These are phyloP conservation scores for Zymoseptoria tritici DNA, from an alignment of 2,329 filamentous ascomycete genomes.

Conservation along the genomic window DNA sequence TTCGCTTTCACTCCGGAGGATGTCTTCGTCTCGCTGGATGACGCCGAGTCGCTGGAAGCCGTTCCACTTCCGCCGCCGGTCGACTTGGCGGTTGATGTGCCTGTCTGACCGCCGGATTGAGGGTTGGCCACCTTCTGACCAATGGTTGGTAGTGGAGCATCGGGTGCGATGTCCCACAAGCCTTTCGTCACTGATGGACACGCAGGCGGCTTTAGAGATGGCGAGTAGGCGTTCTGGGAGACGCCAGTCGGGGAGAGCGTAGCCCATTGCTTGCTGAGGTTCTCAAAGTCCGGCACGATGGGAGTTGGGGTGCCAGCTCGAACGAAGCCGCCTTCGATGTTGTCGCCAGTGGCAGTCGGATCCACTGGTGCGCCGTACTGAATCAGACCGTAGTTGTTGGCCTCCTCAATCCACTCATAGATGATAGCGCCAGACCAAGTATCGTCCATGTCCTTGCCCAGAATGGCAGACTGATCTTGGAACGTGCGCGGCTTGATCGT, in stretches of 20 bases:
- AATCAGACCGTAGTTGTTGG: conserved; percentile 73
- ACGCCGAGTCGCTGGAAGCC: not conserved
- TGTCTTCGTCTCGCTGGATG: not conserved
- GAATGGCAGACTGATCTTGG: conserved; percentile 67
- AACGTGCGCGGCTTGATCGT: conserved; percentile 54
- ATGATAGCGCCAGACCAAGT: conserved; percentile 70
- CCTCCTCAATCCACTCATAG: conserved; percentile 85
- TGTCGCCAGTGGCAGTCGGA: conserved; percentile 30
- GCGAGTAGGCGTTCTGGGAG: conserved; percentile 56
- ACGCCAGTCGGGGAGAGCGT: conserved; percentile 64
- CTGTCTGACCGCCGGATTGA: conserved; percentile 6
- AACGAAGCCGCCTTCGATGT: conserved; percentile 59
- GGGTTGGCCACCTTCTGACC: conserved; percentile 33
- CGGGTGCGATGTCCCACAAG: conserved; percentile 67
- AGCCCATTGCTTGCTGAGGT: conserved; percentile 70
- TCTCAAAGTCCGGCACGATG: conserved; percentile 67
- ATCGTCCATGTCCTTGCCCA: conserved; percentile 64
- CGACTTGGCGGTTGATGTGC: not conserved
- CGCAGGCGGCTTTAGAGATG: conserved; percentile 52
- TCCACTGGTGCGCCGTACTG: conserved; percentile 60
- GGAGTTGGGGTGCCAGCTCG: conserved; percentile 67
- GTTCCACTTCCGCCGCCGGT: not conserved
- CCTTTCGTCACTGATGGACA: conserved; percentile 64
- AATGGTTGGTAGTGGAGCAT: conserved; percentile 61
- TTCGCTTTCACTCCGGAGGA: not conserved